phyloP scores from a whole-genome alignment of 1,284 basidiomycete genomes.

The Cryptococcus jaspeensis region DNA sequence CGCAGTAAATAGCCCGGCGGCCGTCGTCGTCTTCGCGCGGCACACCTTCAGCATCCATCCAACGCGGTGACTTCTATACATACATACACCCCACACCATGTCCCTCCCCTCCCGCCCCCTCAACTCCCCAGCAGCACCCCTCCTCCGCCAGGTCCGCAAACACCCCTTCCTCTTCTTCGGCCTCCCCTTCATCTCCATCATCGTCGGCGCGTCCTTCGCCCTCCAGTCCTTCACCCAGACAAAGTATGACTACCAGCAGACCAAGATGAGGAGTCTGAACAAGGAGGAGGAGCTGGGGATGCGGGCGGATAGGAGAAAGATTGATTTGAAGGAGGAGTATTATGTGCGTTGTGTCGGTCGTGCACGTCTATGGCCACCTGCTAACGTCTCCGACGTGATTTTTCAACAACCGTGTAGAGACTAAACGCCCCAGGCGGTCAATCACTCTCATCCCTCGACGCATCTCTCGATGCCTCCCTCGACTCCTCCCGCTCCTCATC shows the following conservation, averaged over 20 bases:
- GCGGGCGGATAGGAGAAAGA: conserved; percentile 73
- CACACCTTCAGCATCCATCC: too few relatives aligned
- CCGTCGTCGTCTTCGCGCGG: too few relatives aligned
- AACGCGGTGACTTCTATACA: too few relatives aligned
- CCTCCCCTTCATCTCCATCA: conserved; percentile 78
- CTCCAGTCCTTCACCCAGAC: conserved; percentile 83
- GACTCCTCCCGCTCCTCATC: conserved; percentile 8
- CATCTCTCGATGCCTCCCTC: conserved; percentile 1
- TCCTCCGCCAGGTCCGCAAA: conserved; percentile 39
- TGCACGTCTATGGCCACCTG: not conserved
- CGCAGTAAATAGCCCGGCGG: too few relatives aligned
- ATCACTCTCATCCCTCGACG: conserved; percentile 6
- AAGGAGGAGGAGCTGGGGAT: conserved; percentile 83
- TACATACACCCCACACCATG: too few relatives aligned
- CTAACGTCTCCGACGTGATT: not conserved
- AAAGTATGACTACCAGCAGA: conserved; percentile 81
- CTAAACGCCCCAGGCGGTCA: conserved; percentile 20
- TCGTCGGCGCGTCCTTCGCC: conserved; percentile 84
- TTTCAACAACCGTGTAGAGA: conserved; percentile 15
- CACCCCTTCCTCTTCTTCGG: conserved; percentile 66
- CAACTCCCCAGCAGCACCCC: conserved; percentile 51
- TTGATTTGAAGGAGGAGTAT: conserved; percentile 94
- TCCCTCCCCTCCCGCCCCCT: conserved; percentile 59
- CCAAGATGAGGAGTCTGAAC: conserved; percentile 71
- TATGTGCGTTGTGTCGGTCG: conserved; percentile 66